phyloP scores from a whole-genome alignment of 257 asterid genomes.

The Solanum microdontum region DNA sequence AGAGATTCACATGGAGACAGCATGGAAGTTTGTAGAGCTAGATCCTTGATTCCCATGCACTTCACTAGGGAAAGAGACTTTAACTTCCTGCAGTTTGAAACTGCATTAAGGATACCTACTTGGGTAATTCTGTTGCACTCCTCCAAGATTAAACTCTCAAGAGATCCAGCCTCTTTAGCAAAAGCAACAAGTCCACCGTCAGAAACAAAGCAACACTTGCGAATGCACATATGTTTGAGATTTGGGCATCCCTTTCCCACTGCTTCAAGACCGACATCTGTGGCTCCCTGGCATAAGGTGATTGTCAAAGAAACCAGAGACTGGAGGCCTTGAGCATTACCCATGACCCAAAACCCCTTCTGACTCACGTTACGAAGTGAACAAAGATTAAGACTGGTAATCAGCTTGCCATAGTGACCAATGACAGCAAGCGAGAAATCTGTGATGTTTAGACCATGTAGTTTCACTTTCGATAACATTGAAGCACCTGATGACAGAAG shows the following conservation, averaged over 20 bases:
- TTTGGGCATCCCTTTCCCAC: constrained; percentile 7
- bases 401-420: constrained; percentile 10
- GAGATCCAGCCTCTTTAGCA: not conserved
- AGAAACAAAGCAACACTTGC: constrained; percentile 7
- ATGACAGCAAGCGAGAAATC: constrained; percentile 16
- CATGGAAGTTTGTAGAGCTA: not conserved
- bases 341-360: constrained; percentile 17
- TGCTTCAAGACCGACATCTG: constrained; percentile 5
- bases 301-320: constrained; percentile 3
- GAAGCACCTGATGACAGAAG: constrained; percentile 6
- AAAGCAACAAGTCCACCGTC: constrained; percentile 5
- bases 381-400: constrained; percentile 3
- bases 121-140: constrained; percentile 12
- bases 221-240: constrained; percentile 6
- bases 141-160: constrained; percentile 5
- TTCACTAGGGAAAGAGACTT: constrained; percentile 1
- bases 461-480: constrained; percentile 5
- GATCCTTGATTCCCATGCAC: constrained; percentile 4
- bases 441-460: not conserved
- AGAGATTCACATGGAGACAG: constrained; percentile 8
- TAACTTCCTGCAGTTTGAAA: constrained; percentile 4
- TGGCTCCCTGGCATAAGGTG: constrained; percentile 4
- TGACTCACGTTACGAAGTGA: constrained; percentile 9
- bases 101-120: not conserved
- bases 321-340: constrained; percentile 8